Evolutionary conservation across 2,329 filamentous ascomycete species (phyloP).

Genomic region (Phialophora chinensis): DNA sequence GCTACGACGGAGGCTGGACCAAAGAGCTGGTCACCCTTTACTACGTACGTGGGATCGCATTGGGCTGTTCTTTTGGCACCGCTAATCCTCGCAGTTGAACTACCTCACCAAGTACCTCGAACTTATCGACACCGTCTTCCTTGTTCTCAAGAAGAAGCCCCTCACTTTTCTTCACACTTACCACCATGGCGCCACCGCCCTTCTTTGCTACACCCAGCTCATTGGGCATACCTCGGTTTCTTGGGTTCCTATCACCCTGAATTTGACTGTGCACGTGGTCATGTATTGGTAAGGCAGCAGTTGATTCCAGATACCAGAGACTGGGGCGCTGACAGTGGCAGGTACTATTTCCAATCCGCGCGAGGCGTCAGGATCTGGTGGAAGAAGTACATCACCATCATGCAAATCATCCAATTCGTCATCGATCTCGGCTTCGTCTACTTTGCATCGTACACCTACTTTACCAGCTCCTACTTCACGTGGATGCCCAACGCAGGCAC

Average conservation of each 20-base stretch:
- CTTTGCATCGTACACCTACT: conserved; percentile 99
- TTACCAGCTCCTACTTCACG: conserved; percentile 86
- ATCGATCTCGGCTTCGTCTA: conserved; percentile 98
- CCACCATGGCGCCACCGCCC: conserved; percentile 94
- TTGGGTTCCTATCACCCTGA: conserved; percentile 92
- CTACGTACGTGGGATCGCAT: conserved; percentile 72
- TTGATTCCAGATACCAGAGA: not conserved
- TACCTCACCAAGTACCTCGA: conserved; percentile 98
- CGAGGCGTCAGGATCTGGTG: conserved; percentile 96
- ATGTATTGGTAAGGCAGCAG: conserved; percentile 87
- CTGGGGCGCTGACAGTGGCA: conserved; percentile 51
- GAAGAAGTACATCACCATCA: conserved; percentile 99
- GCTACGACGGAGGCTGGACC: conserved; percentile 82
- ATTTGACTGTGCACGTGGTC: conserved; percentile 92
- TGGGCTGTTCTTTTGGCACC: not conserved
- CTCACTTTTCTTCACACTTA: conserved; percentile 99
- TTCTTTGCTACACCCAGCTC: conserved; percentile 97
- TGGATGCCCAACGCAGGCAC: conserved; percentile 82
- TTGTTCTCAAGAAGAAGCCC: conserved; percentile 99
- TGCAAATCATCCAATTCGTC: conserved; percentile 96
- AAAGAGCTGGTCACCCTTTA: conserved; percentile 91
- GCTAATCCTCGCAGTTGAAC: conserved; percentile 70
- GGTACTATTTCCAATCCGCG: conserved; percentile 99
- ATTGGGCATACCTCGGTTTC: conserved; percentile 91
- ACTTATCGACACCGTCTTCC: conserved; percentile 91